Evolutionary conservation across 2,329 filamentous ascomycete genomes (phyloP), one percentile per base, ranked within the genome.

Genomic region (Diaporthe australafricana): DNA sequence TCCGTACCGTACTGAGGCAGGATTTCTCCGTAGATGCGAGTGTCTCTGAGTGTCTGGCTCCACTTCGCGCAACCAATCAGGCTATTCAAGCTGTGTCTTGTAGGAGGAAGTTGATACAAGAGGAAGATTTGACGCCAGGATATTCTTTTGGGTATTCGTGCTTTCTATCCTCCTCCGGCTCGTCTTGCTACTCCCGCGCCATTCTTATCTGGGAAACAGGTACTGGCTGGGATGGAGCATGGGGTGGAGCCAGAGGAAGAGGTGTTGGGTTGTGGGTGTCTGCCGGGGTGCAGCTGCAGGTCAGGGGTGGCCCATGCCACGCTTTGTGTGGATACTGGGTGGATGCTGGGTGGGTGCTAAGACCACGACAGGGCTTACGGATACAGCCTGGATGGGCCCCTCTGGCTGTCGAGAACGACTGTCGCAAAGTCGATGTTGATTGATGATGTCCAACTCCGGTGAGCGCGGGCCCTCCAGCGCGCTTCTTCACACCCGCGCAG

Each of bases 201-300:
- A 71, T 73, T 71, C 73, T 76, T 76, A 75, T 75, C 75, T 74
- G 74, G 62, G 69, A 63, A 56, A 70, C 57, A 67, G 62, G 71
- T 70, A 73, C 70, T 56, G 72, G 66, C 70, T 65, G 69, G 73
- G 56, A 70, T 62, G 68, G 65, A 56, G 62, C 71, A 71, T 60
- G 71, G 67, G 55, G 70, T 72, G 71, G 73, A 60, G 67, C 69
- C 66, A 67, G 20, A 67, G 71, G 70, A 71, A 48, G 72, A 69
- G 71, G 69, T 63, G 69, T 75, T 76, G 69, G 74, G 62, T 70
- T 71, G 71, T 72, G 71, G 56, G 53, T 74, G 70, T 72, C 72
- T 68, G 73, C 77, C 70, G 75, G 76, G 77, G 76, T 79, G 73
- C 73, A 76, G 72, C 71, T 74, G 63, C 47, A 71, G 35, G 57